Conservation (phyloP, 768 basidiomycete genomes). For the Amanita phalloides region DNA sequence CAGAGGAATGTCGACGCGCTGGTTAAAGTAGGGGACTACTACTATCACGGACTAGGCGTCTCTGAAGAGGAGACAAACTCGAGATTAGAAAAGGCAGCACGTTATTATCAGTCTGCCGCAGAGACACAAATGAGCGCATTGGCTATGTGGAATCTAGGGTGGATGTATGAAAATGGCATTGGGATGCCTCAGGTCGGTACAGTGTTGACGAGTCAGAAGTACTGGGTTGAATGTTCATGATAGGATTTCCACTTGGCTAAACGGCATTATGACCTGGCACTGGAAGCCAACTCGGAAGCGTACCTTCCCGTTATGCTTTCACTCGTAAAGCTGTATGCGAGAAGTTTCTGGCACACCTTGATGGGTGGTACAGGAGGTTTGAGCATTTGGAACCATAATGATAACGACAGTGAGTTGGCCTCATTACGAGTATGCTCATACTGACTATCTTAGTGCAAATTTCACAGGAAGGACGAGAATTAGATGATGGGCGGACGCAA, state of each 20-base stretch:
- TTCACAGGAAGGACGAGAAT: constrained; percentile 24
- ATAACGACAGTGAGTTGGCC: constrained; percentile 28
- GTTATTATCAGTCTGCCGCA: constrained; percentile 90
- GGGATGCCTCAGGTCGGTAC: constrained; percentile 72
- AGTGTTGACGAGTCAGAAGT: not conserved
- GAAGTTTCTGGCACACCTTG: constrained; percentile 77
- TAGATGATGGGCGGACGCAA: constrained; percentile 24
- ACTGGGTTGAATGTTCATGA: not conserved
- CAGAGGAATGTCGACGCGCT: constrained; percentile 95
- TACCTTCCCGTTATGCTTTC: constrained; percentile 83
- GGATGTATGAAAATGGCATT: constrained; percentile 98
- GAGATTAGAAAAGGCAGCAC: constrained; percentile 83
- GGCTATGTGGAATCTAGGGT: constrained; percentile 97
- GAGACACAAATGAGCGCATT: constrained; percentile 88
- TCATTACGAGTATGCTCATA: not conserved
- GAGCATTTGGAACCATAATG: constrained; percentile 53
- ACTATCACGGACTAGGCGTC: constrained; percentile 84
- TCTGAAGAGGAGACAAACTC: constrained; percentile 43
- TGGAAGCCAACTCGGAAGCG: constrained; percentile 83
- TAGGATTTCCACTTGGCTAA: constrained; percentile 97
- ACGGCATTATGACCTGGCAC: constrained; percentile 84
- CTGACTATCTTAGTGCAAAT: constrained; percentile 10
- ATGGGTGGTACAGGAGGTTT: constrained; percentile 62
- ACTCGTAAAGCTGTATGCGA: constrained; percentile 68
- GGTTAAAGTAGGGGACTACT: constrained; percentile 97